A percentile compares a stretch with the other conserved stretches of the same genome.
Conservation (phyloP, 2,329 filamentous ascomycete genomes). For the Penicillium sumatraense region DNA sequence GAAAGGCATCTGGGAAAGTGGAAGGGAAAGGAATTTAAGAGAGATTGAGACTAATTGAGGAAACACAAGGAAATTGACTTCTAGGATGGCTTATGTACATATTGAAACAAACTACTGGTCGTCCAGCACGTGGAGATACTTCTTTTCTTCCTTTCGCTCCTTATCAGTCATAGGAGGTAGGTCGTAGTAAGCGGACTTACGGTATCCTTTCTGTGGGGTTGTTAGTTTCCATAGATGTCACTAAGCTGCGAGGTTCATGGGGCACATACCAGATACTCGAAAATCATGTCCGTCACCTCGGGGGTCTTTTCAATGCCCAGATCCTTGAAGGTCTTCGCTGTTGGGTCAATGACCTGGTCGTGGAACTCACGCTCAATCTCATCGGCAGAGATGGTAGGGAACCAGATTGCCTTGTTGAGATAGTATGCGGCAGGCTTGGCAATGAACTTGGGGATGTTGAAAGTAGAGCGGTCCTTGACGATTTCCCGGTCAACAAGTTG, state of each 20-base stretch:
- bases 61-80: slow-evolving; percentile 38
- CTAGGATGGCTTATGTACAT: slow-evolving; percentile 46
- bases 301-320: slow-evolving; percentile 80
- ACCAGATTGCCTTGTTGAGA: slow-evolving; percentile 86
- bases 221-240: slow-evolving; percentile 15
- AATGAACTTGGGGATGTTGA: slow-evolving; percentile 84
- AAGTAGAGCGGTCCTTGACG: slow-evolving; percentile 82
- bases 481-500: slow-evolving; percentile 91
- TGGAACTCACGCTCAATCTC: slow-evolving; percentile 91
- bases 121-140: slow-evolving; percentile 93
- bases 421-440: slow-evolving; percentile 75
- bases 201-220: slow-evolving; percentile 75
- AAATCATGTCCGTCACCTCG: slow-evolving; percentile 84
- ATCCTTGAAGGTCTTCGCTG: slow-evolving; percentile 94
- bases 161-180: slow-evolving; percentile 91
- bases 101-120: slow-evolving; percentile 66
- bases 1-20: no score
- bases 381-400: slow-evolving; percentile 80
- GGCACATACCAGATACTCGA: slow-evolving; percentile 83
- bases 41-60: no score
- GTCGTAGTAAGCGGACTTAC: slow-evolving; percentile 87
- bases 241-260: neutral
- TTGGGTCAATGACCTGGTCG: slow-evolving; percentile 87
- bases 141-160: slow-evolving; percentile 92
- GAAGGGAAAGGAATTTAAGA: no score